Conservation (phyloP, 495 filamentous ascomycete species). For the Tetracladium setigerum region DNA sequence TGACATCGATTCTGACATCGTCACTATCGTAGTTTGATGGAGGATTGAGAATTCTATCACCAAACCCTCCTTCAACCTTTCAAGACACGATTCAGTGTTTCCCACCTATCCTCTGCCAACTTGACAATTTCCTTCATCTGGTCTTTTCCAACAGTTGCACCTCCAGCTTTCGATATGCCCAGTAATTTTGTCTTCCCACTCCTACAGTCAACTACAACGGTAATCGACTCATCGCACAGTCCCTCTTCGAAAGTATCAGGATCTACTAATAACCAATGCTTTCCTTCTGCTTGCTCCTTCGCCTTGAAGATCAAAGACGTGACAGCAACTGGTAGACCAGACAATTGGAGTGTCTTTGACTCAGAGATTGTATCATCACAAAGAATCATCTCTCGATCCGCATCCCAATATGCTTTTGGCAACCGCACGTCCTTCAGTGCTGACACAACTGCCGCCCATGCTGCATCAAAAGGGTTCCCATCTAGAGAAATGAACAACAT, state of each 20-base stretch:
- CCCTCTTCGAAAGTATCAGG: constrained; percentile 86
- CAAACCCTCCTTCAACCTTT: constrained; percentile 18
- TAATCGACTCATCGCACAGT: constrained; percentile 65
- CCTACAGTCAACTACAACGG: constrained; percentile 61
- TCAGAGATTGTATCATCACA: constrained; percentile 54
- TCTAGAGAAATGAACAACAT: constrained; percentile 84
- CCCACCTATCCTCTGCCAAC: constrained; percentile 47
- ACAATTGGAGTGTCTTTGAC: constrained; percentile 40
- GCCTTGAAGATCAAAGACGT: constrained; percentile 67
- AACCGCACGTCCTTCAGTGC: constrained; percentile 74
- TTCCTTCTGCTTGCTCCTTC: constrained; percentile 45
- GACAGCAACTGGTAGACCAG: constrained; percentile 60
- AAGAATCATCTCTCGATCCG: constrained; percentile 66
- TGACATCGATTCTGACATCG: no score
- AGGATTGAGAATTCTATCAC: no score
- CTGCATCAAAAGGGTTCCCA: constrained; percentile 83
- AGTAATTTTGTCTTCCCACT: constrained; percentile 47
- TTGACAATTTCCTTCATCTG: constrained; percentile 47
- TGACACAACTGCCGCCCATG: constrained; percentile 76
- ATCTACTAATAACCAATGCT: constrained; percentile 75
- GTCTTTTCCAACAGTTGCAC: constrained; percentile 48
- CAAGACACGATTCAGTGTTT: constrained; percentile 40
- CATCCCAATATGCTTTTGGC: constrained; percentile 81
- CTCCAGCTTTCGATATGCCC: constrained; percentile 76
- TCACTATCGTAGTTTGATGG: no score